Percentiles rank a stretch among this genome's conserved stretches.
These are phyloP conservation scores for Phalaenopsis equestris DNA, from an alignment of 106 monocot species.

Conservation along the genomic window DNA sequence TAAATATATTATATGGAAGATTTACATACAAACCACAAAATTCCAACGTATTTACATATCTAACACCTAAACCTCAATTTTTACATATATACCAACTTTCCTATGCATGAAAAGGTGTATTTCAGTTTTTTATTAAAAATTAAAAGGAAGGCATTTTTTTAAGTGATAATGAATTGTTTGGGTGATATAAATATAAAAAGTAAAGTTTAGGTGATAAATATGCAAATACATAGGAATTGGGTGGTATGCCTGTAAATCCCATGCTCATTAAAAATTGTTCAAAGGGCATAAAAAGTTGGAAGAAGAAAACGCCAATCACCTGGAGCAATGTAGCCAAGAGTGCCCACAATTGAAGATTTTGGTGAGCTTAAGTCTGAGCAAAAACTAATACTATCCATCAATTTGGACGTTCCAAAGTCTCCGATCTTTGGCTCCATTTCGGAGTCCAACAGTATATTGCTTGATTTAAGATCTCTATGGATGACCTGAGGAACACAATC, in stretches of 20 bases:
- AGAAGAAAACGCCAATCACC: constrained; percentile 19
- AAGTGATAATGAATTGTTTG: too few species aligned
- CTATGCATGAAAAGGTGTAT: too few species aligned
- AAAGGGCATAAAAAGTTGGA: not conserved
- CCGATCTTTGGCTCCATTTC: constrained; percentile 65
- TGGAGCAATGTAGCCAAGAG: constrained; percentile 86
- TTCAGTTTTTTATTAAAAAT: too few species aligned
- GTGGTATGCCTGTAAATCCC: too few species aligned
- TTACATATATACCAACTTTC: too few species aligned
- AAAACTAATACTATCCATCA: constrained; percentile 10
- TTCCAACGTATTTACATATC: too few species aligned
- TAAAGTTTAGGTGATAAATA: too few species aligned
- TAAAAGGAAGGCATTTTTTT: too few species aligned
- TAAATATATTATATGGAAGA: not conserved
- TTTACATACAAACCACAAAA: not conserved
- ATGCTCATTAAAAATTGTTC: too few species aligned
- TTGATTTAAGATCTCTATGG: constrained; percentile 79
- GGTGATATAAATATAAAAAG: too few species aligned
- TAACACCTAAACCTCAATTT: too few species aligned
- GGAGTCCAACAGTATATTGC: constrained; percentile 66
- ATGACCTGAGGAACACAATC: constrained; percentile 70
- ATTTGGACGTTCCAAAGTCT: constrained; percentile 67
- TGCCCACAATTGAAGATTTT: constrained; percentile 58
- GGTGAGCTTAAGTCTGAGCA: constrained; percentile 18
- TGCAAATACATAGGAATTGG: too few species aligned